A percentile compares a stretch with the other conserved stretches of the same genome.
Evolutionary conservation across 345 rosid species (phyloP).

Genomic region (Turnera subulata): DNA sequence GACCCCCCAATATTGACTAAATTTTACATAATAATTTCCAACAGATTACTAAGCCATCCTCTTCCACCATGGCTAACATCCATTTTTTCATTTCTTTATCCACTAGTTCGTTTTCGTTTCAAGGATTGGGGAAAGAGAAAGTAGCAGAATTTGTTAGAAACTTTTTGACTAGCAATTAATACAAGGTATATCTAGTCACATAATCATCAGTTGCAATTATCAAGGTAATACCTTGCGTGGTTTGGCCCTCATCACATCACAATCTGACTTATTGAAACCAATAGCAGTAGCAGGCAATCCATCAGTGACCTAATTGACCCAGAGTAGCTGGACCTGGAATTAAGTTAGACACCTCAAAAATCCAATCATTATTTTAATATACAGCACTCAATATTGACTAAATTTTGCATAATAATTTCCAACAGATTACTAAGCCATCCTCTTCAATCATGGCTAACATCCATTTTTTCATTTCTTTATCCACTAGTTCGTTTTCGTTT

Average conservation of each 20-base stretch:
- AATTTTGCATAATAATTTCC: too few relatives aligned
- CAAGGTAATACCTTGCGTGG: conserved; percentile 83
- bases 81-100: too few relatives aligned
- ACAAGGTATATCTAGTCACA: neutral
- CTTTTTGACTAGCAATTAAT: neutral
- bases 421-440: too few relatives aligned
- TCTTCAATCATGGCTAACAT: too few relatives aligned
- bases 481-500: conserved; percentile 1
- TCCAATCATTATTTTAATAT: neutral
- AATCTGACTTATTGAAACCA: conserved; percentile 95
- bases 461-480: too few relatives aligned
- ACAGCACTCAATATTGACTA: neutral
- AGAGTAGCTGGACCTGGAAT: conserved; percentile 90
- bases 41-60: too few relatives aligned
- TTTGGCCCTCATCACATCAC: conserved; percentile 94
- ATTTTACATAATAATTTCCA: too few relatives aligned
- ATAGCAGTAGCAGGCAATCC: conserved; percentile 99
- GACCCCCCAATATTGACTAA: too few relatives aligned
- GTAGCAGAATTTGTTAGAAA: neutral
- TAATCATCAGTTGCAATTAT: neutral
- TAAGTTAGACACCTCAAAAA: conserved; percentile 11
- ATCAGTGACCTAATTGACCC: conserved; percentile 99
- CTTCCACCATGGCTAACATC: too few relatives aligned
- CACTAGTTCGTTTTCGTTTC: neutral
- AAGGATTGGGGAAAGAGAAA: neutral